Conservation (phyloP, 495 filamentous ascomycete genomes). For the Amniculicola lignicola region DNA sequence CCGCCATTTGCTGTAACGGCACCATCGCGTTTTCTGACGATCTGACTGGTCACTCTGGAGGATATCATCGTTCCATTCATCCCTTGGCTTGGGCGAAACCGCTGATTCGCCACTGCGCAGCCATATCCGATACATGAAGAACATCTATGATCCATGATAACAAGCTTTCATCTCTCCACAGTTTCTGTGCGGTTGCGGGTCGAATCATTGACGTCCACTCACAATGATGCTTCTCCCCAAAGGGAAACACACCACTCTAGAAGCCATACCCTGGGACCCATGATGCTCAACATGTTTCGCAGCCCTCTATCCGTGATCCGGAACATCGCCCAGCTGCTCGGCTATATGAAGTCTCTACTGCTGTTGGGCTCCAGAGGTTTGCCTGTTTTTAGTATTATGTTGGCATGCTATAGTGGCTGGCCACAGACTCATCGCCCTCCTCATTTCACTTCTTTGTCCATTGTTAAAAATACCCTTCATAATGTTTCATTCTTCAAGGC, state of each 20-base stretch:
- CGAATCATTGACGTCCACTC: background rate
- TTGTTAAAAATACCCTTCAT: constrained; percentile 11
- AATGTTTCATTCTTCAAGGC: constrained; percentile 15
- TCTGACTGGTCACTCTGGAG: background rate
- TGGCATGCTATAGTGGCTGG: constrained; percentile 8
- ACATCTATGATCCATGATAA: background rate
- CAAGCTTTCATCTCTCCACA: background rate
- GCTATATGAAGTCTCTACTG: background rate
- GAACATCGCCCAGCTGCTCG: background rate
- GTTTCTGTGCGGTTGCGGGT: background rate
- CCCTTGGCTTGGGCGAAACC: background rate
- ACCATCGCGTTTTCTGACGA: background rate
- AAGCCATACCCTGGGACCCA: constrained; percentile 7
- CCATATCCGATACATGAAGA: background rate
- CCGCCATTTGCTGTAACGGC: background rate
- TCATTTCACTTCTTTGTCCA: background rate
- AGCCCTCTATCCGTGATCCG: background rate
- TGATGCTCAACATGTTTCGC: constrained; percentile 19
- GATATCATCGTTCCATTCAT: background rate
- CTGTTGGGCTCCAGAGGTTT: background rate
- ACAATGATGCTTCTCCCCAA: background rate
- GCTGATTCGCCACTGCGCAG: background rate
- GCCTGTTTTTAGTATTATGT: background rate
- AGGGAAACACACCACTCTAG: background rate
- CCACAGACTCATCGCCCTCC: constrained; percentile 4